Evolutionary conservation across 768 basidiomycete species (phyloP), one percentile per base, ranked within the genome.

Genomic region (Russula vinacea): DNA sequence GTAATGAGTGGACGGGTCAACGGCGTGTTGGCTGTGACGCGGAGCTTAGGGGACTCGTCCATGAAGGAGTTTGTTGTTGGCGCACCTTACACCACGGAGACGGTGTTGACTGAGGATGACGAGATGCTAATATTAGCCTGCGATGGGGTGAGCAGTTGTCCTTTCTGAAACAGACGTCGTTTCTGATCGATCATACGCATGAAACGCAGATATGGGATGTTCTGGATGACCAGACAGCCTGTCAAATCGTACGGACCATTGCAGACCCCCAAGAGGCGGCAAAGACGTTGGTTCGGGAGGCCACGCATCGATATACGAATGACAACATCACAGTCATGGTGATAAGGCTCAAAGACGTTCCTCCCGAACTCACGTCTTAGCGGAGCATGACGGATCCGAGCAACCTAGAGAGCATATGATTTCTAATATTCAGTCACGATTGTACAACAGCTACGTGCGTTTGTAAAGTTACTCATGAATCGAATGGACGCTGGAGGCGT

Each of bases 51-150:
- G 39, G 97, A 99, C 72, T 90, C 94, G 2, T 90, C 93, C 8
- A 98, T 99, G 97, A 99, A 99, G 76, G 97, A 99, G 71, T 99
- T 95, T 74, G 97, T 99, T 13, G 97, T 98, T 54, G 97, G 97
- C 2, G 84, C 92, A 33, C 97, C 97, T 7, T 99, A 96, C 76
- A 99, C 97, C 22, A 98, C 97, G n/a, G 95, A 98, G 75, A 98
- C 96, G 14, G 85, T 89, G 69, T 77, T 99, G 47, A 89, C 88
- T 60, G 86, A 91, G 9, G 88, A 92, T 6, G 97, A 98, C 73
- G 96, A 98, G 73, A 93, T 96, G 74, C 73, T 98, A 68, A 90
- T 99, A 63, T 81, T 99, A 64, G 97, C 97, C 24, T 99, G 97
- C 73, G 97, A 99, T 75, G 97, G 97, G 68, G 96, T 98, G 74